Evolutionary conservation across 2,329 filamentous ascomycete species (phyloP), one percentile per base, ranked within the genome.

Genomic region (Ilyonectria destructans): DNA sequence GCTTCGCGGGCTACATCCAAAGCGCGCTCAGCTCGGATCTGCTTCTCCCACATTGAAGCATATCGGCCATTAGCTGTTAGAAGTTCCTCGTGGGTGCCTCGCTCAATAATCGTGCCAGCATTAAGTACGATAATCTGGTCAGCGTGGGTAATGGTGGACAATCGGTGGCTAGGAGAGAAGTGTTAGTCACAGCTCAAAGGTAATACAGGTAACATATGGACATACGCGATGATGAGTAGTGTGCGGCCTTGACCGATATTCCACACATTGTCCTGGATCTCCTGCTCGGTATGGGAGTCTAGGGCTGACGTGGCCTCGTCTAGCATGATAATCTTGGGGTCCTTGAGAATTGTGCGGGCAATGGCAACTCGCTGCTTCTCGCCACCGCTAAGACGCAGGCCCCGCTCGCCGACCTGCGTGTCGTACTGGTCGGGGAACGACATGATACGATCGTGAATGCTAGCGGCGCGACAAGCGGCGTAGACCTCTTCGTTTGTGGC

Each of bases 301-400:
- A 98, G 85, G 10, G 95, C 95, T 37, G 95, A 96, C 1, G 95
- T 98, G 13, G 95, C 95, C 82, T 98, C 95, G 79, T 98, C 95
- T 45, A 98, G 86, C 82, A 98, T 92, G 77, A 97, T 97, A 77
- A 98, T 95, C 58, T 92, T 91, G 1, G 95, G 95, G 73, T 97
- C 90, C 82, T 98, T 98, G 72, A 98, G 87, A 71, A 98, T 96
- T 0, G 95, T 97, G 61, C 95, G 91, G 21, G 95, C 95, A 80
- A 98, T 97, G 3, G 95, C 95, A 55, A 98, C 94, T 58, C 95
- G 91, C 80, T 98, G 95, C 80, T 97, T 97, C 82, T 98, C 95
- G 59, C 95, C 95, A 66, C 95, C 95, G 68, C 94, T 97, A 3
- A 97, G 86, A 58, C 94, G 91, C 56, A 97, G 86, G 35, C 95